Conservation (phyloP, 495 filamentous ascomycete species). For the Tuber melanosporum region DNA sequence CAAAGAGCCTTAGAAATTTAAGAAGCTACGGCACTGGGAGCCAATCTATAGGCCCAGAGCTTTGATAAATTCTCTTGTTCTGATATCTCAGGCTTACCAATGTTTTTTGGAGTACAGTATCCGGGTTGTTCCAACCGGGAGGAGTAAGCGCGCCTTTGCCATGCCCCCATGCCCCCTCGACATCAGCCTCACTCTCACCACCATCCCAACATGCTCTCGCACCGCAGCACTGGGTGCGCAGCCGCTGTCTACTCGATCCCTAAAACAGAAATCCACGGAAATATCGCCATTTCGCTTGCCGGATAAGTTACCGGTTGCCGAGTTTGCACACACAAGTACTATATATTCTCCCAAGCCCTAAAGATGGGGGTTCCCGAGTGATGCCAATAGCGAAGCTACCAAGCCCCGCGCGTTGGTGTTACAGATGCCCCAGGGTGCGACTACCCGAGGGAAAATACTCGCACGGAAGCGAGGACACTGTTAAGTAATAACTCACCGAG, state of each 20-base stretch:
- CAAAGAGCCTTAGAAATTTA: too few relatives aligned
- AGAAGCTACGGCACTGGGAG: too few relatives aligned
- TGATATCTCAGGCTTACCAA: too few relatives aligned
- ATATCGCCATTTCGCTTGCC: neutral
- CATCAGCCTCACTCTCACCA: neutral
- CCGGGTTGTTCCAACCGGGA: too few relatives aligned
- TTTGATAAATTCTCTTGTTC: too few relatives aligned
- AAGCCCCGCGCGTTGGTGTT: neutral
- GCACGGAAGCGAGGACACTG: neutral
- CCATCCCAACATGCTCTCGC: neutral
- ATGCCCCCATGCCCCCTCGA: neutral
- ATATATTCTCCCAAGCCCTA: neutral
- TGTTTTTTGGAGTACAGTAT: too few relatives aligned
- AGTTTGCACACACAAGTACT: neutral
- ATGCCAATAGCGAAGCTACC: neutral
- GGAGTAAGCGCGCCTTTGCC: neutral
- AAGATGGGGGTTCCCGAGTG: neutral
- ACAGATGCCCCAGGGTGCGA: neutral
- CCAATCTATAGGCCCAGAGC: too few relatives aligned
- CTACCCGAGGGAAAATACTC: neutral
- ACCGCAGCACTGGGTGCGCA: neutral
- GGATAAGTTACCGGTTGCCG: neutral
- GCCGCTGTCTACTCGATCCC: neutral
- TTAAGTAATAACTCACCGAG: neutral
- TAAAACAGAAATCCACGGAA: neutral